Conservation (phyloP, 1,139 yeast species). For the Geotrichum fermentans region DNA sequence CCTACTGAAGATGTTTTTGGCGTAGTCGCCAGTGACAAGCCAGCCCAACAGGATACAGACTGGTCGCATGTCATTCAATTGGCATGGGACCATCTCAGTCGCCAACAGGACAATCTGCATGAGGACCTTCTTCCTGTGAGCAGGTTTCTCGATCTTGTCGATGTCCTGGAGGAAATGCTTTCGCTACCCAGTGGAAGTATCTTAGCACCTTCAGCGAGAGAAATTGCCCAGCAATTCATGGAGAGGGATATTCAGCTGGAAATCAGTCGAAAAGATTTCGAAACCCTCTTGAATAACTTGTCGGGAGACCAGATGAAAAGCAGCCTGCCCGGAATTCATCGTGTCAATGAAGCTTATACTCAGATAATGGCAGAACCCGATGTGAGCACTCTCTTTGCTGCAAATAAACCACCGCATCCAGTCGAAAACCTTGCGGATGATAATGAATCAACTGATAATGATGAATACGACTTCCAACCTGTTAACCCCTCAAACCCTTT, state of each 20-base stretch:
- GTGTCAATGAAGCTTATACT: slow-evolving; percentile 7
- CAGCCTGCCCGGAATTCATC: slow-evolving; percentile 5
- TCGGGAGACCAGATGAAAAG: slow-evolving; percentile 10
- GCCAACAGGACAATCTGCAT: neutral
- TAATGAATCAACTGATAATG: neutral
- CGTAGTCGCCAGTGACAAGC: neutral
- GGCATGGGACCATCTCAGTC: slow-evolving; percentile 10
- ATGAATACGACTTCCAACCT: slow-evolving; percentile 3
- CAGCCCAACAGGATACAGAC: slow-evolving; percentile 1
- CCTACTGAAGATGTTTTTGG: neutral
- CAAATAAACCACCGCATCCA: neutral
- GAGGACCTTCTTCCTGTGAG: slow-evolving; percentile 9
- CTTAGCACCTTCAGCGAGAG: slow-evolving; percentile 10
- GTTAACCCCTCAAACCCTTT: slow-evolving; percentile 5
- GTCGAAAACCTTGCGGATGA: neutral
- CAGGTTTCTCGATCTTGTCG: slow-evolving; percentile 13
- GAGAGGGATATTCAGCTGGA: slow-evolving; percentile 3
- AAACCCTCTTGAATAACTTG: slow-evolving; percentile 8
- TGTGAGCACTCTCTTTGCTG: neutral
- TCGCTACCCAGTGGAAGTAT: slow-evolving; percentile 12
- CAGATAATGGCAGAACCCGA: slow-evolving; percentile 14
- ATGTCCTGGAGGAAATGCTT: slow-evolving; percentile 12
- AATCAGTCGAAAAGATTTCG: slow-evolving; percentile 11
- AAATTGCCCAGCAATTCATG: slow-evolving; percentile 10
- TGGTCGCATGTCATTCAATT: slow-evolving; percentile 10